Percentiles rank a stretch among this genome's conserved stretches.
Conservation (phyloP, 306 rosid species). For the Vicia sativa region DNA sequence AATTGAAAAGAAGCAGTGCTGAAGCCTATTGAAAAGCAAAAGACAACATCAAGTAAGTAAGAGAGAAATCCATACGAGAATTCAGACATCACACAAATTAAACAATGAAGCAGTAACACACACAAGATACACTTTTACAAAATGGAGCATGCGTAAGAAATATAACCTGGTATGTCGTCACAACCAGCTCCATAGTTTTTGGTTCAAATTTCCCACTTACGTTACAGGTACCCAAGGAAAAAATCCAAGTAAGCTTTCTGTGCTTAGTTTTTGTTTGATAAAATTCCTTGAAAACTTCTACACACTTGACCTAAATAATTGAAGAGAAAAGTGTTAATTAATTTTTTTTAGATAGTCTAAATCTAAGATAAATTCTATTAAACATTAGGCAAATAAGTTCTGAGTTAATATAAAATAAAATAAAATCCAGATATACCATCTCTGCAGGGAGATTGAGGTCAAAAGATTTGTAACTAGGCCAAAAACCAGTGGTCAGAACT, state of each 20-base stretch:
- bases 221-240: slow-evolving; percentile 90
- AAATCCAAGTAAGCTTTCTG: slow-evolving; percentile 93
- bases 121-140: not conserved
- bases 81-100: not conserved
- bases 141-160: slow-evolving; percentile 7
- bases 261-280: slow-evolving; percentile 90
- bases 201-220: slow-evolving; percentile 80
- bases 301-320: slow-evolving; percentile 70
- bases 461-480: slow-evolving; percentile 97
- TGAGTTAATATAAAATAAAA: slow-evolving; percentile 30
- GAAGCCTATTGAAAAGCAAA: slow-evolving; percentile 67
- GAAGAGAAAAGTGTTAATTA: slow-evolving; percentile 21
- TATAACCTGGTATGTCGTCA: slow-evolving; percentile 88
- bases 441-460: slow-evolving; percentile 93
- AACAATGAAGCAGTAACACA: not conserved
- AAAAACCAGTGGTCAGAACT: slow-evolving; percentile 87
- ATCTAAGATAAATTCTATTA: slow-evolving; percentile 2
- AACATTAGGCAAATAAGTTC: slow-evolving; percentile 5
- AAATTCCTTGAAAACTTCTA: slow-evolving; percentile 89
- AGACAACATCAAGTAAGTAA: slow-evolving; percentile 32
- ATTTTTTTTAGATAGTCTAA: slow-evolving; percentile 25
- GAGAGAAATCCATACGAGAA: slow-evolving; percentile 32
- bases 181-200: slow-evolving; percentile 81
- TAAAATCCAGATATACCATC: slow-evolving; percentile 60
- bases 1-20: slow-evolving; percentile 80